Conservation (phyloP, 2,329 filamentous ascomycete species). For the Cadophora malorum region DNA sequence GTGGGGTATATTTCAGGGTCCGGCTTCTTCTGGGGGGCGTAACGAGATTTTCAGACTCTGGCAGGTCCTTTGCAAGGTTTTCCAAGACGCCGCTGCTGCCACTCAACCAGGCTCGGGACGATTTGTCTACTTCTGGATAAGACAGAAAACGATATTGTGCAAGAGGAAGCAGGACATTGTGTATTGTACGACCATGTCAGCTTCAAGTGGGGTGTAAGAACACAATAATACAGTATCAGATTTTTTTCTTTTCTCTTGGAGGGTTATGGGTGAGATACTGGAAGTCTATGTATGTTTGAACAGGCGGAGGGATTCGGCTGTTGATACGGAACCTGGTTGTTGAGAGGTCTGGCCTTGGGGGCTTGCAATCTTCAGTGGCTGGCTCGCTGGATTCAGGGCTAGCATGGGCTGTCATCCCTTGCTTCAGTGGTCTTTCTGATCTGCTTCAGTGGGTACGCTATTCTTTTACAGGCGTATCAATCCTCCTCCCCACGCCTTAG, state of each 20-base stretch:
- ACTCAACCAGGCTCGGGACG: constrained; percentile 1
- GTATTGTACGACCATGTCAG: not conserved
- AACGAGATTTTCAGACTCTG: constrained; percentile 13
- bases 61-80: constrained; percentile 18
- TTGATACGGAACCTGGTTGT: not conserved
- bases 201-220: not conserved
- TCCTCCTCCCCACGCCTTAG: constrained; percentile 3
- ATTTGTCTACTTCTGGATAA: not conserved
- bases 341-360: not conserved
- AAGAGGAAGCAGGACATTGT: not conserved
- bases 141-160: not conserved
- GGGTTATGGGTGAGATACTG: not conserved
- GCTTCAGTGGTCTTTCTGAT: not conserved
- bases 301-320: not conserved
- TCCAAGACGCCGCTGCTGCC: constrained; percentile 10
- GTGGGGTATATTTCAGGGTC: constrained; percentile 18
- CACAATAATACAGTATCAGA: not conserved
- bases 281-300: not conserved
- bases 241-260: not conserved
- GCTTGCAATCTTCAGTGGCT: constrained; percentile 4
- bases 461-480: not conserved
- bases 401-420: constrained; percentile 10
- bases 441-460: constrained; percentile 3
- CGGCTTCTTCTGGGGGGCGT: constrained; percentile 8
- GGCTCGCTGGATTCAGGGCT: not conserved